Percentiles rank a stretch among this genome's conserved stretches.
phyloP scores from a whole-genome alignment of 2,329 filamentous ascomycete species.

The Verruconis gallopava region DNA sequence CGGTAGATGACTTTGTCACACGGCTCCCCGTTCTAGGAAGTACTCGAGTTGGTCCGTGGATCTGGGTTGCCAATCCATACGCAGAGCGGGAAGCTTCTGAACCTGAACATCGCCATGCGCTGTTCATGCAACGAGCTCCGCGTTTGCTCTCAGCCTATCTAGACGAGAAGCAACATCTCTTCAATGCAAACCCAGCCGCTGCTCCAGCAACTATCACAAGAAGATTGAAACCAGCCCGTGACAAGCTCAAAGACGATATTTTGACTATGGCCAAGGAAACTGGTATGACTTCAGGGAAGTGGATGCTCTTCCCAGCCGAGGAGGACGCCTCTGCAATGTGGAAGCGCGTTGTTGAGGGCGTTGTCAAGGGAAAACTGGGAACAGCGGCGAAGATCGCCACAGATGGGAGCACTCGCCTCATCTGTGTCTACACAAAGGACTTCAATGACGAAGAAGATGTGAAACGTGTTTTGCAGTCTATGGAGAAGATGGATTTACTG shows the following conservation, averaged over 20 bases:
- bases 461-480: constrained; percentile 47
- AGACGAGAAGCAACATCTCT: constrained; percentile 34
- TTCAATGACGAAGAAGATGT: constrained; percentile 59
- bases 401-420: constrained; percentile 37
- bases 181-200: constrained; percentile 37
- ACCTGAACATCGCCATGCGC: constrained; percentile 25
- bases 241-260: constrained; percentile 40
- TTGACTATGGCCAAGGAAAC: constrained; percentile 46
- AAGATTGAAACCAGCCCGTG: constrained; percentile 29
- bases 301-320: constrained; percentile 57
- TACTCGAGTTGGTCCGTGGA: constrained; percentile 46
- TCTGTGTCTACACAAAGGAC: constrained; percentile 69
- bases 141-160: constrained; percentile 41
- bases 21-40: constrained; percentile 58
- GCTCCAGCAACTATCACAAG: constrained; percentile 27
- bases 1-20: constrained; percentile 49
- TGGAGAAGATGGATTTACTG: constrained; percentile 51
- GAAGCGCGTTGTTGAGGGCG: constrained; percentile 53
- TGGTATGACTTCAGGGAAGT: constrained; percentile 55
- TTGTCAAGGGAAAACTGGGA: constrained; percentile 56
- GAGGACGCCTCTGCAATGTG: constrained; percentile 49
- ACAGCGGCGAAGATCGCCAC: constrained; percentile 61
- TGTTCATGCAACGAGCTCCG: constrained; percentile 41
- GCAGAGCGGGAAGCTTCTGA: constrained; percentile 25
- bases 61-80: constrained; percentile 58